Base-by-base conservation (phyloP, 2,329 filamentous ascomycete species). In the Leptoxyphium fumago region DNA sequence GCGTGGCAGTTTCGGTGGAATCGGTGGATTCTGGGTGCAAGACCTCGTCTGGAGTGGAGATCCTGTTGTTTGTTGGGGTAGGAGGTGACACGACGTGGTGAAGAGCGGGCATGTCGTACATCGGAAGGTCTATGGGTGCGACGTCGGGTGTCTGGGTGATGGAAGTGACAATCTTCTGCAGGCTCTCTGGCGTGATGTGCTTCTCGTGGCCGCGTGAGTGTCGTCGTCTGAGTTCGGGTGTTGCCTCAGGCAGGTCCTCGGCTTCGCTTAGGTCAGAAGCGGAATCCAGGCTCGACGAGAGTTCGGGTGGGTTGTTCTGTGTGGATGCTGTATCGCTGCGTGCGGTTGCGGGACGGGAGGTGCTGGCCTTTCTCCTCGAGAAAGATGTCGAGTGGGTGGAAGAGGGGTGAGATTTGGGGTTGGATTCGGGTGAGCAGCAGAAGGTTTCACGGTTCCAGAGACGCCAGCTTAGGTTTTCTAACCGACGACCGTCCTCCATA, bases 401-500 rank as follows among this genome's bases (percentile, higher is more conserved):
- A 26, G 21, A 26, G 18, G 45, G 47, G 15, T 47, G 42, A 39
- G 59, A 55, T 28, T 56, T 45, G 10, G 58, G 46, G 21, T 57
- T 51, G 46, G 73, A 70, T 46, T 73, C 70, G 34, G 74, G 74
- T 49, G 84, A 81, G 64, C 82, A 88, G 66, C 88, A 94, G 56
- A 94, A 86, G 10, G 84, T 89, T 62, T 96, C 88, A 57, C 87
- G 77, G 56, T 86, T 93, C 89, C 88, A 96, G 48, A 96, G 69
- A 56, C 91, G 74, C 91, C 91, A 96, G 62, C 84, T 93, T 50
- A 98, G 72, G 68, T 98, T 96, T 64, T 96, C 91, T 61, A 95
- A 72, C 58, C 91, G 75, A 60, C 85, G 80, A 45, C 91, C 91
- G 65, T 96, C 84, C 61, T 94, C 85, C 62, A 96, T 82, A 43